These are phyloP conservation scores for Spirogloea muscicola DNA, from an alignment of 139 green algal species.

Conservation along the genomic window DNA sequence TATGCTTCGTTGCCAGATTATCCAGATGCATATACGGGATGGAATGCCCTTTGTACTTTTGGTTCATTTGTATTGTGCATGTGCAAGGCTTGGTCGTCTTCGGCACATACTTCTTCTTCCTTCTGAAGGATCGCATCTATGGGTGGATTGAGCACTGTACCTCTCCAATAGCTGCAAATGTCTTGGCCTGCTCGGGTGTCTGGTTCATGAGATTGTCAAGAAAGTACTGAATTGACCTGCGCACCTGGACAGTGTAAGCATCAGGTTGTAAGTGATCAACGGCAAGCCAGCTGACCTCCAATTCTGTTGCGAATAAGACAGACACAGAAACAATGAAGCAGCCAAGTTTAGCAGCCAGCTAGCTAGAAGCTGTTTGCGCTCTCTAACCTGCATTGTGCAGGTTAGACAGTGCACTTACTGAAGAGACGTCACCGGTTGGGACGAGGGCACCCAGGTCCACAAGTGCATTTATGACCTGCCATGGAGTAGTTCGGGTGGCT, in stretches of 20 bases:
- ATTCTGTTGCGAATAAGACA: neutral
- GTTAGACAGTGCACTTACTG: constrained; percentile 21
- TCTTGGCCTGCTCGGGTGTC: constrained; percentile 46
- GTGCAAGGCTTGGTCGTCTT: too few relatives aligned
- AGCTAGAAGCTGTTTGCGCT: too few relatives aligned
- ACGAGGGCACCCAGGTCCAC: constrained; percentile 85
- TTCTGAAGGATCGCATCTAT: too few relatives aligned
- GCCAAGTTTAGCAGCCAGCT: too few relatives aligned
- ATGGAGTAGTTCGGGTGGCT: too few relatives aligned
- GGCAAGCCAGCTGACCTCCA: neutral
- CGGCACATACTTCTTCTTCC: too few relatives aligned
- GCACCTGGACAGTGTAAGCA: constrained; percentile 55
- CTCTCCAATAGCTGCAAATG: constrained; percentile 48
- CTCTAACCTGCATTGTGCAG: too few relatives aligned
- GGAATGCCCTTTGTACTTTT: constrained; percentile 70
- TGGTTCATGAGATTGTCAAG: constrained; percentile 57
- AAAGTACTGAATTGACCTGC: constrained; percentile 92
- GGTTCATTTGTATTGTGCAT: too few relatives aligned
- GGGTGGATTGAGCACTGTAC: too few relatives aligned
- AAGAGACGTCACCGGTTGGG: constrained; percentile 34
- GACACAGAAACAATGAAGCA: too few relatives aligned
- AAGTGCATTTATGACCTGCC: constrained; percentile 70
- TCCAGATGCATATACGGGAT: neutral
- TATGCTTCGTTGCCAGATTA: neutral
- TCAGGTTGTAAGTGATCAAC: constrained; percentile 1